Evolutionary conservation across 1,284 basidiomycete genomes (phyloP).

Genomic region (Pseudozyma tsukubaensis): DNA sequence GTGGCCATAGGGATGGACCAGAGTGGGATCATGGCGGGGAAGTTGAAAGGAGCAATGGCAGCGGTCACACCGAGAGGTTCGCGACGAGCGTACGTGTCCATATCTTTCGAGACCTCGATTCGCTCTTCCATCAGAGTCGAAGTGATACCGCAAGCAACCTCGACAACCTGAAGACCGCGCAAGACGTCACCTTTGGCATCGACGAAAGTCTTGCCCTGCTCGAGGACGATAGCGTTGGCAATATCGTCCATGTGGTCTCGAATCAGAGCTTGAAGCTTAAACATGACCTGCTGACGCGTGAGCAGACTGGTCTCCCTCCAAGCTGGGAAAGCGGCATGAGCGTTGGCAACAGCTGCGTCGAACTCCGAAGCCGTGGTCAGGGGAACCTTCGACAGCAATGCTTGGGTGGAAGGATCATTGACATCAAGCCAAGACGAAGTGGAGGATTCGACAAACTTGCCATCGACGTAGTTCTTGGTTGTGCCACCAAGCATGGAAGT

Average conservation of each 20-base stretch:
- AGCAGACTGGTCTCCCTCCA: slow-evolving; percentile 90
- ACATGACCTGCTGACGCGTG: slow-evolving; percentile 85
- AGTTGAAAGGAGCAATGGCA: slow-evolving; percentile 63
- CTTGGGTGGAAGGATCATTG: slow-evolving; percentile 89
- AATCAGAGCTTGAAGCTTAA: slow-evolving; percentile 73
- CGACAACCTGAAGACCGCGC: slow-evolving; percentile 93
- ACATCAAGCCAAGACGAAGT: slow-evolving; percentile 84
- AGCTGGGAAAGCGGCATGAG: slow-evolving; percentile 85
- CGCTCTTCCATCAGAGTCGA: slow-evolving; percentile 87
- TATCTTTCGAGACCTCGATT: slow-evolving; percentile 91
- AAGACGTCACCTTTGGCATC: slow-evolving; percentile 95
- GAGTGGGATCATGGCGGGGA: slow-evolving; percentile 88
- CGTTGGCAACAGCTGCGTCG: slow-evolving; percentile 83
- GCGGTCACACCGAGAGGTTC: slow-evolving; percentile 74
- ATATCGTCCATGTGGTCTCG: slow-evolving; percentile 70
- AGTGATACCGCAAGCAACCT: slow-evolving; percentile 85
- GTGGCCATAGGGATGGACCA: slow-evolving; percentile 78
- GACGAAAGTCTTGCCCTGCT: slow-evolving; percentile 70
- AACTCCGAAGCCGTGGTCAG: slow-evolving; percentile 88
- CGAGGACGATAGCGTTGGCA: slow-evolving; percentile 64
- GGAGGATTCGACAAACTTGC: slow-evolving; percentile 85
- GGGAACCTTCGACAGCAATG: slow-evolving; percentile 86
- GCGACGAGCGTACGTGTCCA: slow-evolving; percentile 90
- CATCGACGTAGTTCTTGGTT: slow-evolving; percentile 82
- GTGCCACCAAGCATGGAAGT: slow-evolving; percentile 82